Evolutionary conservation across 1,284 basidiomycete genomes (phyloP), one percentile per base, ranked within the genome.

Genomic region (Thecaphora frezii): DNA sequence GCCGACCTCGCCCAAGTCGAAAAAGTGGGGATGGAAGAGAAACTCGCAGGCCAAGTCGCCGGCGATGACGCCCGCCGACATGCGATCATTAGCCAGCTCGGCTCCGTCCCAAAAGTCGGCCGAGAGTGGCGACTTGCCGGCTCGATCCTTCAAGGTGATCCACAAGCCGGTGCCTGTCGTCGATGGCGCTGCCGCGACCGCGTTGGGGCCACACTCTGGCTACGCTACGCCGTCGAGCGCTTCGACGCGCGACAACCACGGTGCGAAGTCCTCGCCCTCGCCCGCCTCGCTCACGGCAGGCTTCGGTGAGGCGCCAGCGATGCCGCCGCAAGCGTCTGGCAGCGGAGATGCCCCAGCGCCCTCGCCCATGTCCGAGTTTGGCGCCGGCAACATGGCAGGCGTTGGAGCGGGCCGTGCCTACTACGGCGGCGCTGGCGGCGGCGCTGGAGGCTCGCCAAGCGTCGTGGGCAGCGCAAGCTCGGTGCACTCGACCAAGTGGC

Each of bases 401-500:
- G 40, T 66, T 19, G 63, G 63, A n/a, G 63, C 63, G 1, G 58
- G 63, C 22, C 54, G 58, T 18, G 53, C 63, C 16, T 66, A 52
- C 19, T 36, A 14, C 33, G 33, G 33, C 33, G 33, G 10, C 10
- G 33, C 33, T 16, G 33, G 33, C 16, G 33, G 33, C 12, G 12
- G 12, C 10, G 33, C 33, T 9, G 33, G 33, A 9, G 12, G 12
- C 33, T 9, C 12, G 5, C 12, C 33, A 3, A 36, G 12, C 12
- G 33, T 9, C 33, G 28, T 5, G 7, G 33, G 33, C 16, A 55
- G 48, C 19, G 49, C 55, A 9, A 61, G 58, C 23, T 58, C 55
- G 26, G 59, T 49, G 42, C 58, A 66, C 59, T 66, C 64, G 51
- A 66, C 64, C 41, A 66, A 66, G 47, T 66, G 64, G 64, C 64